These are phyloP conservation scores for Solanum sparsipilum DNA, from an alignment of 257 asterid genomes.

Conservation along the genomic window DNA sequence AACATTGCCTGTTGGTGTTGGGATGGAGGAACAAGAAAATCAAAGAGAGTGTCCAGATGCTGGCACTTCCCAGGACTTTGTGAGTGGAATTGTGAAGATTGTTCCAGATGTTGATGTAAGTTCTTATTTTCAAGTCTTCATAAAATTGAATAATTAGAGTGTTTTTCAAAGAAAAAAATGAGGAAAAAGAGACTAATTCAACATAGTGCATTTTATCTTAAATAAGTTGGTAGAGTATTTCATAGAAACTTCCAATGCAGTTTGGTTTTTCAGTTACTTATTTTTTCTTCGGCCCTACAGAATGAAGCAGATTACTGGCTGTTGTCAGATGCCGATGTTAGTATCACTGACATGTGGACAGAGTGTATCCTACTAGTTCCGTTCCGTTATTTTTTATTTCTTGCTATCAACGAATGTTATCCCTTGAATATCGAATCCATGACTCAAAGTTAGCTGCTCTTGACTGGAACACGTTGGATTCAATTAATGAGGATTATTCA, in stretches of 20 bases:
- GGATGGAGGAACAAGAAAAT: constrained; percentile 31
- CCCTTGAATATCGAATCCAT: constrained; percentile 1
- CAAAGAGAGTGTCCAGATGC: constrained; percentile 44
- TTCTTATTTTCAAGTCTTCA: neutral
- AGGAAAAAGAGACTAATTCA: neutral
- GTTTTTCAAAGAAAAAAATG: neutral
- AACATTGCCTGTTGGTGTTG: constrained; percentile 20
- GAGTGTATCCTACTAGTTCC: constrained; percentile 45
- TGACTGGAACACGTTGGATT: constrained; percentile 40
- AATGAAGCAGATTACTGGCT: constrained; percentile 68
- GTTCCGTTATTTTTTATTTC: neutral
- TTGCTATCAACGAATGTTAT: neutral
- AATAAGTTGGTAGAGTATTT: neutral
- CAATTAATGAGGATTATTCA: constrained; percentile 24
- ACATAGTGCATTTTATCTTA: neutral
- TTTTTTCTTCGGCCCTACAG: constrained; percentile 25
- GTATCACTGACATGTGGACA: constrained; percentile 68
- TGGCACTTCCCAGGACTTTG: constrained; percentile 56
- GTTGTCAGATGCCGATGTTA: constrained; percentile 41
- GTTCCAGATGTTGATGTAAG: constrained; percentile 89
- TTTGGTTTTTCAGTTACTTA: neutral
- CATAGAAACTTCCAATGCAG: neutral
- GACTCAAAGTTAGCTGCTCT: constrained; percentile 17
- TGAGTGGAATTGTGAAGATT: constrained; percentile 70
- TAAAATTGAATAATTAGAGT: neutral